phyloP scores from a whole-genome alignment of 148 eudicot genomes.

The Diospyros kaki region DNA sequence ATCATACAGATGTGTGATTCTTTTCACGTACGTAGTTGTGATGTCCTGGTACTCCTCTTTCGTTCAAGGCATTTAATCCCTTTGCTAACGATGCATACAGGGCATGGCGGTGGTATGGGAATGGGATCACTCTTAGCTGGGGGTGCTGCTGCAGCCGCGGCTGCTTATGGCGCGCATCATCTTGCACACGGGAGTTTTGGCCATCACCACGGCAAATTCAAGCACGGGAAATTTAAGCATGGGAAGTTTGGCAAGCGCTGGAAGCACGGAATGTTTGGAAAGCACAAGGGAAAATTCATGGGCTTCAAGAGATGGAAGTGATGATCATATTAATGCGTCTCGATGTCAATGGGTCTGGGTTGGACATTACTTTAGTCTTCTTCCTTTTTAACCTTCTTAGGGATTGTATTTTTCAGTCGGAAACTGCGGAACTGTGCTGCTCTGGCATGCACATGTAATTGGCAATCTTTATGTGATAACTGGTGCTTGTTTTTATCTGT shows the following conservation, averaged over 20 bases:
- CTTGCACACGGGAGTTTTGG: conserved; percentile 19
- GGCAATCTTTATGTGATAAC: too few species aligned
- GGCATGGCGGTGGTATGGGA: conserved; percentile 35
- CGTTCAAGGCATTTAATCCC: neutral
- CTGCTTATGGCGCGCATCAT: conserved; percentile 41
- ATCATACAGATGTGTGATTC: neutral
- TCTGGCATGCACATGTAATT: too few species aligned
- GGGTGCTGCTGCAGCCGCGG: conserved; percentile 62
- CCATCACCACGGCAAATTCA: conserved; percentile 32
- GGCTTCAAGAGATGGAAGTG: conserved; percentile 30
- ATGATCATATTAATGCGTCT: neutral
- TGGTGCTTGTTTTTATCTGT: too few species aligned
- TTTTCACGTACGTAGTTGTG: neutral
- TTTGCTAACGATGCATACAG: conserved; percentile 10
- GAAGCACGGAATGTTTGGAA: conserved; percentile 18
- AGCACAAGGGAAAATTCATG: conserved; percentile 17
- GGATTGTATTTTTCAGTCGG: too few species aligned
- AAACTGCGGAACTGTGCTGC: too few species aligned
- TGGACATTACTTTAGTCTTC: too few species aligned
- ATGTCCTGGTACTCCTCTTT: neutral
- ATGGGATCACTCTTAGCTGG: conserved; percentile 52
- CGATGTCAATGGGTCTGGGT: too few species aligned
- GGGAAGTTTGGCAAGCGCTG: conserved; percentile 25
- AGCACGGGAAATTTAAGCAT: conserved; percentile 31
- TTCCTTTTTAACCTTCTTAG: too few species aligned